A percentile compares a stretch with the other conserved stretches of the same genome.
These are phyloP conservation scores for Xylaria grammica DNA, from an alignment of 495 filamentous ascomycete genomes.

Conservation along the genomic window DNA sequence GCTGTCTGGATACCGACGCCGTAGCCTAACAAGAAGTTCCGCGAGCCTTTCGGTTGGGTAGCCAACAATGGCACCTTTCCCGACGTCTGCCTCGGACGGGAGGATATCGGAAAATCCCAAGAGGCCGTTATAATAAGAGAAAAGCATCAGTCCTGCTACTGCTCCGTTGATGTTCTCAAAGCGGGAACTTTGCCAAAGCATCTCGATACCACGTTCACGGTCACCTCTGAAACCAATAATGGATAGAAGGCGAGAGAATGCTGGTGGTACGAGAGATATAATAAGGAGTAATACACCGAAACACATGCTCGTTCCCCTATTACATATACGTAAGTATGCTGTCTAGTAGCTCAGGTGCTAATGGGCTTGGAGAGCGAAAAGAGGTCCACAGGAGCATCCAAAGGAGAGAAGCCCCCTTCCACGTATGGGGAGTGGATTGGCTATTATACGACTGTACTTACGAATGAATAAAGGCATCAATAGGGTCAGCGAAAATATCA, in stretches of 20 bases:
- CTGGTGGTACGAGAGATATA: slow-evolving; percentile 88
- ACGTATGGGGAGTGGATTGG: neutral
- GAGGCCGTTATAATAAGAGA: slow-evolving; percentile 88
- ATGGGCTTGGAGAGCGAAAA: no score
- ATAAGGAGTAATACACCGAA: slow-evolving; percentile 85
- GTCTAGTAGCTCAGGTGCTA: neutral
- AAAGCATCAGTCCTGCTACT: slow-evolving; percentile 78
- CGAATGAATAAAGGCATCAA: slow-evolving; percentile 81
- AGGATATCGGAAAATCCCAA: slow-evolving; percentile 88
- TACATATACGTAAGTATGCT: slow-evolving; percentile 1
- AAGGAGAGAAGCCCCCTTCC: neutral
- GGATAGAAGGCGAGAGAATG: slow-evolving; percentile 80
- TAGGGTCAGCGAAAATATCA: slow-evolving; percentile 65
- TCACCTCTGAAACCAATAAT: slow-evolving; percentile 94
- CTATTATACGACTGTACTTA: slow-evolving; percentile 6
- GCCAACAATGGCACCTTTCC: slow-evolving; percentile 58
- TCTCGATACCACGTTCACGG: slow-evolving; percentile 76
- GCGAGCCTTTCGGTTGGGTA: slow-evolving; percentile 75
- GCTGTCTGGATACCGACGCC: slow-evolving; percentile 77
- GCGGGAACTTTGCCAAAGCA: slow-evolving; percentile 93
- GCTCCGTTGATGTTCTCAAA: slow-evolving; percentile 90
- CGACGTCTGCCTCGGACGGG: slow-evolving; percentile 60
- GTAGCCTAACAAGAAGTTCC: slow-evolving; percentile 74
- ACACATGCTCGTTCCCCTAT: slow-evolving; percentile 81
- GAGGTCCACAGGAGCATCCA: neutral